Percentiles rank a stretch among this genome's conserved stretches.
phyloP scores from a whole-genome alignment of 148 eudicot species.

The Salicornia ramosissima region DNA sequence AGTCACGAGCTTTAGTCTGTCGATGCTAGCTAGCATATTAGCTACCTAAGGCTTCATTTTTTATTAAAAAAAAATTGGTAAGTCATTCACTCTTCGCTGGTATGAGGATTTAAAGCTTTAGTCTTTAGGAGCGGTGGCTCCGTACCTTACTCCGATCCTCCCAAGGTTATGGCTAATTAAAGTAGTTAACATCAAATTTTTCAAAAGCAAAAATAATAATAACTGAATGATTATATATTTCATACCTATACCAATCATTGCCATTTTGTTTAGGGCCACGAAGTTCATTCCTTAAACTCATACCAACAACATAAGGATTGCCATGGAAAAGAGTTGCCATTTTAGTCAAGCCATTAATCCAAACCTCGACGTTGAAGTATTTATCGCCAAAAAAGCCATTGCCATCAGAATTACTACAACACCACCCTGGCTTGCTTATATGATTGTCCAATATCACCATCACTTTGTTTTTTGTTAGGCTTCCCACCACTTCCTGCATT shows the following conservation, averaged over 20 bases:
- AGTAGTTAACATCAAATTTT: no score
- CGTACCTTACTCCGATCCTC: no score
- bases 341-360: slow-evolving; percentile 59
- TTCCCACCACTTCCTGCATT: slow-evolving; percentile 64
- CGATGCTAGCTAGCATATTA: no score
- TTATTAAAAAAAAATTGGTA: no score
- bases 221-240: no score
- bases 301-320: slow-evolving; percentile 57
- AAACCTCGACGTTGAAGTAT: slow-evolving; percentile 57
- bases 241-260: slow-evolving; percentile 79
- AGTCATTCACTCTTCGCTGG: no score
- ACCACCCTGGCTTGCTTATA: slow-evolving; percentile 82
- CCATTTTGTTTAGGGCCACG: slow-evolving; percentile 70
- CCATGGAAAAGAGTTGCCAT: slow-evolving; percentile 68
- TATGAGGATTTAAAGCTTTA: no score
- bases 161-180: no score
- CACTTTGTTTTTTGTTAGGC: slow-evolving; percentile 54
- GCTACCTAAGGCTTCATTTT: no score
- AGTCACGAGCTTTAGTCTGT: no score
- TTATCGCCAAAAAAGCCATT: slow-evolving; percentile 87
- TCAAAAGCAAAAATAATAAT: no score
- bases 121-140: no score
- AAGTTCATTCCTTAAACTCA: slow-evolving; percentile 96
- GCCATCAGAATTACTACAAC: slow-evolving; percentile 66
- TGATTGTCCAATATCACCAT: slow-evolving; percentile 93